Conservation (phyloP, 306 rosid species). For the Senna tora region DNA sequence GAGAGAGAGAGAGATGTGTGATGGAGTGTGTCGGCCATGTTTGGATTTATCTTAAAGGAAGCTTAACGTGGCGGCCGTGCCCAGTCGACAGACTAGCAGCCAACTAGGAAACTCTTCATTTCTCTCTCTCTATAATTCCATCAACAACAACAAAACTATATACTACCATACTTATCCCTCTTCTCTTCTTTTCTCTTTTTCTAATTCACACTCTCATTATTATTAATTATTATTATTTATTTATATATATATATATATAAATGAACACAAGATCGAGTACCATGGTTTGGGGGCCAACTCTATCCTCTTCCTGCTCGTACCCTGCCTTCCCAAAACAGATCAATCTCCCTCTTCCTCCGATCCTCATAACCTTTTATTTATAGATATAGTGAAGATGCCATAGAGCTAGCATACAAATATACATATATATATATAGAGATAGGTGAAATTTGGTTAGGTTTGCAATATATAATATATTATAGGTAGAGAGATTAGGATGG, state of each 20-base stretch:
- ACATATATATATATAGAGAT: too few species aligned
- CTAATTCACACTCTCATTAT: not conserved
- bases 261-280: conserved; percentile 36
- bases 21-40: conserved; percentile 90
- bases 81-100: conserved; percentile 75
- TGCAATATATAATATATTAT: too few species aligned
- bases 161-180: not conserved
- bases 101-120: conserved; percentile 63
- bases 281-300: conserved; percentile 24
- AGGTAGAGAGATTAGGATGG: conserved; percentile 30
- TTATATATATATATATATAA: conserved; percentile 34
- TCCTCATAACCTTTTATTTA: not conserved
- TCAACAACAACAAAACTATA: not conserved
- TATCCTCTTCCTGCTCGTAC: not conserved
- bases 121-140: not conserved
- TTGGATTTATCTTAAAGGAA: conserved; percentile 72
- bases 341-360: not conserved
- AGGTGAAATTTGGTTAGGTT: too few species aligned
- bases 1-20: conserved; percentile 38
- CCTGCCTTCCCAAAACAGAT: conserved; percentile 13
- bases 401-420: too few species aligned
- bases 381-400: not conserved
- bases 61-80: conserved; percentile 88
- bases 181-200: not conserved
- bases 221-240: too few species aligned